Evolutionary conservation across 495 filamentous ascomycete genomes (phyloP).

Genomic region (Xylaria cubensis): DNA sequence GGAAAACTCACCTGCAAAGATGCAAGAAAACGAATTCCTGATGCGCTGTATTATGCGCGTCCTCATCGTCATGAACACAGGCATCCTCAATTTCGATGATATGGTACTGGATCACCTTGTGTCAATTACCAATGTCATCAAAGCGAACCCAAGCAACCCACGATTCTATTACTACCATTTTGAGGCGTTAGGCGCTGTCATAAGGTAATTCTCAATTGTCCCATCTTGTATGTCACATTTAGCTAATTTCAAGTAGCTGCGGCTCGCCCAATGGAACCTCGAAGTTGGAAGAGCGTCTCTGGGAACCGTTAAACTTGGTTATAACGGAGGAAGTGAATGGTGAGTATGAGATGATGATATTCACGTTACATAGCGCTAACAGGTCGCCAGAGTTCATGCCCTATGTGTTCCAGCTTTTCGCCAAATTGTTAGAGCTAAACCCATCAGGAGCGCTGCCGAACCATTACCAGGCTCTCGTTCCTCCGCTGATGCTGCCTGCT

Average conservation of each 20-base stretch:
- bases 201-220: constrained; percentile 59
- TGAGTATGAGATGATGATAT: constrained; percentile 43
- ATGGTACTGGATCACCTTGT: constrained; percentile 77
- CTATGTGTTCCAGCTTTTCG: constrained; percentile 95
- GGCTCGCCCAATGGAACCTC: constrained; percentile 59
- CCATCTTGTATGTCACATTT: background rate
- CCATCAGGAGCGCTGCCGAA: constrained; percentile 73
- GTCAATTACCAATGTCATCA: constrained; percentile 85
- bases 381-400: constrained; percentile 80
- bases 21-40: constrained; percentile 98
- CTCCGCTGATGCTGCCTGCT: constrained; percentile 72
- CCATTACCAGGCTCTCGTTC: constrained; percentile 77
- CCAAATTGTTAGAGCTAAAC: constrained; percentile 84
- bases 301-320: constrained; percentile 75
- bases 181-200: constrained; percentile 93
- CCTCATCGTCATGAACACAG: constrained; percentile 87
- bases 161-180: constrained; percentile 99
- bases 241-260: constrained; percentile 64
- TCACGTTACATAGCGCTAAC: constrained; percentile 26
- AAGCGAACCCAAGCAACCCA: constrained; percentile 93
- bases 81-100: constrained; percentile 71
- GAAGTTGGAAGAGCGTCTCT: constrained; percentile 78
- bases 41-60: constrained; percentile 99
- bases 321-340: constrained; percentile 81
- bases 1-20: constrained; percentile 81